phyloP scores from a whole-genome alignment of 352 stramenopile species.

The Globisporangium cederbergense region DNA sequence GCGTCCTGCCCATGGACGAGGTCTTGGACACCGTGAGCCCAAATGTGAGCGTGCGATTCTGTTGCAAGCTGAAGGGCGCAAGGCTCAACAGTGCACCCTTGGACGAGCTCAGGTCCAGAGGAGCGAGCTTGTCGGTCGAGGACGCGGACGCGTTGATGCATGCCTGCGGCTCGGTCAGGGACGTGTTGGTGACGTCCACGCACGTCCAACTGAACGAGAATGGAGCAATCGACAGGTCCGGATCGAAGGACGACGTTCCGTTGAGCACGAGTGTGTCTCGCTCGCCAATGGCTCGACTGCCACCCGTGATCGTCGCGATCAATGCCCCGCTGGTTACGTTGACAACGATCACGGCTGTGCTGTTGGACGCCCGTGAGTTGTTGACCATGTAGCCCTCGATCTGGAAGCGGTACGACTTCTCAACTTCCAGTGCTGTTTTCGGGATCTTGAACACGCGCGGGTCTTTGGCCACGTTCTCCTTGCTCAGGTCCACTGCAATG shows the following conservation, averaged over 20 bases:
- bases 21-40: slow-evolving; percentile 39
- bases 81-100: slow-evolving; percentile 28
- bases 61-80: slow-evolving; percentile 39
- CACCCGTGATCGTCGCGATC: slow-evolving; percentile 33
- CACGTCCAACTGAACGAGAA: slow-evolving; percentile 56
- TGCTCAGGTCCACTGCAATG: slow-evolving; percentile 31
- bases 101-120: slow-evolving; percentile 18
- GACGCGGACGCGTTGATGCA: slow-evolving; percentile 26
- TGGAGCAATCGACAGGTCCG: slow-evolving; percentile 30
- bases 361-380: slow-evolving; percentile 22
- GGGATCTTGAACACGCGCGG: slow-evolving; percentile 53
- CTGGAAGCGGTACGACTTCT: slow-evolving; percentile 53
- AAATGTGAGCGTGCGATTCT: slow-evolving; percentile 42
- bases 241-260: slow-evolving; percentile 42
- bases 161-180: not conserved
- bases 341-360: slow-evolving; percentile 39
- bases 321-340: slow-evolving; percentile 39
- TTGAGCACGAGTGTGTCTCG: slow-evolving; percentile 52
- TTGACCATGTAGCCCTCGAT: slow-evolving; percentile 46
- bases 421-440: slow-evolving; percentile 29
- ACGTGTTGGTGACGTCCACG: slow-evolving; percentile 44
- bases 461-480: slow-evolving; percentile 55
- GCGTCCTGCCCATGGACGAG: not conserved
- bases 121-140: slow-evolving; percentile 4
- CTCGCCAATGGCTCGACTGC: slow-evolving; percentile 43